Base-by-base conservation (phyloP, 768 basidiomycete genomes). In the Calocybe indica region DNA sequence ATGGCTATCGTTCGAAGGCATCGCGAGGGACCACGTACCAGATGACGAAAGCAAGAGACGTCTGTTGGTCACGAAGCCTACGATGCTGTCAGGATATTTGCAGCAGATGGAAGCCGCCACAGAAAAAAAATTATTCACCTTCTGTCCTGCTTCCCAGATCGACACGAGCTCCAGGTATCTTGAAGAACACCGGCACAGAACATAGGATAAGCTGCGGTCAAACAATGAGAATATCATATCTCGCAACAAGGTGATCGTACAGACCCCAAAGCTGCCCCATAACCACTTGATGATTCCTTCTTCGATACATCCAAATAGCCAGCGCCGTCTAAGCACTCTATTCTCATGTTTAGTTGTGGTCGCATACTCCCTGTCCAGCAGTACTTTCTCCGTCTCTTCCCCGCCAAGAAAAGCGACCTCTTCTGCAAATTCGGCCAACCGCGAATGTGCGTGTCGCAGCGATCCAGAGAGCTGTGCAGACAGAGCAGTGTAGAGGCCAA, bases 11-110 rank as follows among this genome's bases (percentile, higher is more conserved):
- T 10, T 3, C 32, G 7, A 53, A 6, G 31, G 22, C 22, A 2
- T 22, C 22, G 2, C 22, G 4, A 43, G 14, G 22, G 44, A 29
- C 32, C n/a, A 50, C 69, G 52, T 50, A 82, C 86, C 86, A 50
- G 88, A 89, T 3, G 91, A 81, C n/a, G 91, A 93, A 11, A 96
- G 68, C 7, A 96, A 68, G 35, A 96, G 75, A 14, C 93, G 78
- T 45, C 93, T 74, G 61, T 99, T 99, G n/a, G 95, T 98, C 11
- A 99, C 89, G 60, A 98, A 97, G 43, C 92, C 93, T 92, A 52
- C 11, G 22, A 22, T 22, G 22, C 22, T 22, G 22, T 22, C 22
- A 22, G 22, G 22, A 22, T 22, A 2, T 22, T 22, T 22, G 22
- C 22, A 22, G 22, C 22, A 22, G 22, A 22, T 4, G 4, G 22